These are phyloP conservation scores for Puccinia coronata DNA, from an alignment of 1,284 basidiomycete genomes.

Conservation along the genomic window DNA sequence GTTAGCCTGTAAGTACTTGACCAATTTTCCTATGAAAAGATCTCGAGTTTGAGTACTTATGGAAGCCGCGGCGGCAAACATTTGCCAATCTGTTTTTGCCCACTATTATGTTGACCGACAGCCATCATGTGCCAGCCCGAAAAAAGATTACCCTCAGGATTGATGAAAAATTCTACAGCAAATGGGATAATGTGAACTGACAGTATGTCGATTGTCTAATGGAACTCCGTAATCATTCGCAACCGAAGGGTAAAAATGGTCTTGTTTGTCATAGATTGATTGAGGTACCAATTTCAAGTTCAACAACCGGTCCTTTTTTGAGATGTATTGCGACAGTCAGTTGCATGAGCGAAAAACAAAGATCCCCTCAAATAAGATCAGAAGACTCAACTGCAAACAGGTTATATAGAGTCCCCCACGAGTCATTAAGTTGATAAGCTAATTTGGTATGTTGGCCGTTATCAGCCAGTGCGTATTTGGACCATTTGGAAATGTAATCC, in stretches of 20 bases:
- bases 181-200: slow-evolving; percentile 54
- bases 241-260: slow-evolving; percentile 55
- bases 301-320: slow-evolving; percentile 56
- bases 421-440: slow-evolving; percentile 58
- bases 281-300: slow-evolving; percentile 57
- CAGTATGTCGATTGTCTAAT: slow-evolving; percentile 58
- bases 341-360: not conserved
- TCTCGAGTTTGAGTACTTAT: slow-evolving; percentile 53
- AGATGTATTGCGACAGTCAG: too few species aligned
- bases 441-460: slow-evolving; percentile 57
- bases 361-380: slow-evolving; percentile 44
- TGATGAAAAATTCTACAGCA: too few species aligned
- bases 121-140: too few species aligned
- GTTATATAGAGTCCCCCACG: slow-evolving; percentile 59
- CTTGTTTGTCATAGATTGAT: slow-evolving; percentile 57
- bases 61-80: slow-evolving; percentile 57
- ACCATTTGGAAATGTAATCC: slow-evolving; percentile 55
- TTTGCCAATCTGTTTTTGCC: slow-evolving; percentile 57
- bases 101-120: too few species aligned
- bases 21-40: slow-evolving; percentile 56
- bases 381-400: slow-evolving; percentile 54
- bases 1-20: slow-evolving; percentile 55
- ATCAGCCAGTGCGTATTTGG: slow-evolving; percentile 50
- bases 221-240: slow-evolving; percentile 57
- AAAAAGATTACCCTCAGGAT: too few species aligned